These are phyloP conservation scores for Mortierella alpina DNA, from an alignment of 192 early-diverging fungal species.

Conservation along the genomic window DNA sequence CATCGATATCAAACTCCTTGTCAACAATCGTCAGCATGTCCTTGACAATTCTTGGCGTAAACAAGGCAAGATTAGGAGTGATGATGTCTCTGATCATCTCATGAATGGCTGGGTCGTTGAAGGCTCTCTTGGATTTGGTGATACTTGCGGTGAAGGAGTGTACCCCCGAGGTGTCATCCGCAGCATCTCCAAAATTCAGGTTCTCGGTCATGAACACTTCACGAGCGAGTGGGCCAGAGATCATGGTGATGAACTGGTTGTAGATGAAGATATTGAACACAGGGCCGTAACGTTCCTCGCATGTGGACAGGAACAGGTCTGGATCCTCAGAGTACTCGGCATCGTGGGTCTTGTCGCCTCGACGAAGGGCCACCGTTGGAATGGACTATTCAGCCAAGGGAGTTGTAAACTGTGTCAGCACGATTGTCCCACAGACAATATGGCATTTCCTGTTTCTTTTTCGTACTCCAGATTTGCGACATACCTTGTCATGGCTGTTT, in stretches of 20 bases:
- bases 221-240: constrained; percentile 38
- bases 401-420: not conserved
- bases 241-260: constrained; percentile 26
- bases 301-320: constrained; percentile 9
- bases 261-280: constrained; percentile 32
- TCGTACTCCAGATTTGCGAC: not conserved
- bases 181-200: constrained; percentile 23
- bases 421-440: too few relatives aligned
- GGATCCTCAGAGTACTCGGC: constrained; percentile 10
- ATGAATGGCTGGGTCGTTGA: constrained; percentile 10
- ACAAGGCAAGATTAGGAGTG: constrained; percentile 49
- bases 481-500: constrained; percentile 1
- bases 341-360: constrained; percentile 34
- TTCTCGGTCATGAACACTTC: constrained; percentile 52
- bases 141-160: constrained; percentile 10
- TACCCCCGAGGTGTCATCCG: constrained; percentile 18
- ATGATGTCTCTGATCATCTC: constrained; percentile 42
- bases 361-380: constrained; percentile 16
- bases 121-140: constrained; percentile 13
- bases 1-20: constrained; percentile 12
- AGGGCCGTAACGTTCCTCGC: constrained; percentile 25
- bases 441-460: too few relatives aligned
- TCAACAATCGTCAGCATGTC: constrained; percentile 14
- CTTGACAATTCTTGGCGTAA: constrained; percentile 43
- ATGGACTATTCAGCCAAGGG: constrained; percentile 11